phyloP scores from a whole-genome alignment of 768 basidiomycete genomes.

The Plicaturopsis crispa region DNA sequence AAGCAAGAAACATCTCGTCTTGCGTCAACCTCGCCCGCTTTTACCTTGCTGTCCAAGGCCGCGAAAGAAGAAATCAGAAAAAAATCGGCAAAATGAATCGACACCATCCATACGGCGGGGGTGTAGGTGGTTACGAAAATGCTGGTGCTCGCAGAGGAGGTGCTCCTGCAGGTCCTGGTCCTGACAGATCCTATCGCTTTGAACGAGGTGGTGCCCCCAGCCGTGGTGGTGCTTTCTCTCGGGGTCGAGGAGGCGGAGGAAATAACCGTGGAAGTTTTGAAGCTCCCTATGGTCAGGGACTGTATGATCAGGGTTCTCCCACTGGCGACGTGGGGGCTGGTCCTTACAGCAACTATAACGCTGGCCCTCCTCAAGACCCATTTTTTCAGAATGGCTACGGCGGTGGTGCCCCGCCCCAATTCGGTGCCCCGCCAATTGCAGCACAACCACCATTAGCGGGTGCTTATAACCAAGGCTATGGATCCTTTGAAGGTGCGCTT shows the following conservation, averaged over 20 bases:
- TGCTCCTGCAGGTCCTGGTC: slow-evolving; percentile 57
- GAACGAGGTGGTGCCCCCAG: slow-evolving; percentile 35
- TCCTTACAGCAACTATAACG: slow-evolving; percentile 69
- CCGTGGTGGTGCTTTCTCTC: slow-evolving; percentile 45
- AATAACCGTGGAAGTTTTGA: slow-evolving; percentile 19
- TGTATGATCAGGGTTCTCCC: slow-evolving; percentile 47
- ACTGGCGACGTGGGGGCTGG: no score
- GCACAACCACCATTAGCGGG: no score
- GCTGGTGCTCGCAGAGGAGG: slow-evolving; percentile 59
- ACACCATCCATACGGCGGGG: slow-evolving; percentile 80
- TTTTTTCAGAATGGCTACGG: slow-evolving; percentile 69
- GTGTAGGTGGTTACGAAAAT: slow-evolving; percentile 59
- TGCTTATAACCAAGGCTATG: slow-evolving; percentile 49
- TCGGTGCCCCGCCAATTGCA: slow-evolving; percentile 34
- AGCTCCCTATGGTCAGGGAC: slow-evolving; percentile 41
- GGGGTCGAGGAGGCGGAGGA: slow-evolving; percentile 37
- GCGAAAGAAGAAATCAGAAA: no score
- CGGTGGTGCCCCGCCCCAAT: no score
- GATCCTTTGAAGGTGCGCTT: slow-evolving; percentile 82
- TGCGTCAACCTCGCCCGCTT: no score
- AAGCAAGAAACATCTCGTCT: no score
- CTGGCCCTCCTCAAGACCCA: slow-evolving; percentile 43
- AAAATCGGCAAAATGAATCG: slow-evolving; percentile 91
- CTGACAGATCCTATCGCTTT: slow-evolving; percentile 62
- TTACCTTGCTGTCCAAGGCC: no score